phyloP scores from a whole-genome alignment of 1,284 basidiomycete genomes.

The Vanrija pseudolonga region DNA sequence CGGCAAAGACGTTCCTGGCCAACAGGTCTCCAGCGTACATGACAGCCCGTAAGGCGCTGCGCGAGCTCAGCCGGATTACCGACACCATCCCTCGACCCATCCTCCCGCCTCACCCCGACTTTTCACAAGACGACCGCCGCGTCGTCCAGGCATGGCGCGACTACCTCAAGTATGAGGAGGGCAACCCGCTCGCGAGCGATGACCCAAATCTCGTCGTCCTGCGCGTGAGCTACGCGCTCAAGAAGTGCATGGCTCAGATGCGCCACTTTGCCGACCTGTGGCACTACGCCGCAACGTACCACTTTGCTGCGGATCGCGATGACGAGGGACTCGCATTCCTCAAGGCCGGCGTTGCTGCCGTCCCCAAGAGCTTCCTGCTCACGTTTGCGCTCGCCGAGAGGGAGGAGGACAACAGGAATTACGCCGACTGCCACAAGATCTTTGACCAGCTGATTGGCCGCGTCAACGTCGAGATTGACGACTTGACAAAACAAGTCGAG shows the following conservation, averaged over 20 bases:
- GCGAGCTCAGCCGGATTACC: conserved; percentile 70
- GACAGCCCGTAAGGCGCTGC: conserved; percentile 85
- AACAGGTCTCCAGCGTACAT: conserved; percentile 81
- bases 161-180: conserved; percentile 94
- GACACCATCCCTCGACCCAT: conserved; percentile 59
- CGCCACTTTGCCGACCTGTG: conserved; percentile 93
- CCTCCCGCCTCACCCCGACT: conserved; percentile 70
- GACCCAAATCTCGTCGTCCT: conserved; percentile 63
- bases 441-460: conserved; percentile 69
- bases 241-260: conserved; percentile 77
- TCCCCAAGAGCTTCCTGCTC: conserved; percentile 79
- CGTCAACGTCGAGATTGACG: conserved; percentile 69
- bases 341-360: conserved; percentile 81
- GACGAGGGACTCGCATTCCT: conserved; percentile 81
- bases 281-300: conserved; percentile 89
- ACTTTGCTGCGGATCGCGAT: conserved; percentile 64
- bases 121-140: conserved; percentile 66
- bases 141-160: conserved; percentile 81
- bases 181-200: conserved; percentile 84
- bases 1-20: conserved; percentile 91
- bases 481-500: conserved; percentile 58
- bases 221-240: conserved; percentile 77
- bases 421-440: conserved; percentile 62
- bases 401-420: conserved; percentile 66
- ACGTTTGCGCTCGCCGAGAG: conserved; percentile 85